These are phyloP conservation scores for Laguncularia racemosa DNA, from an alignment of 345 rosid species.

Conservation along the genomic window DNA sequence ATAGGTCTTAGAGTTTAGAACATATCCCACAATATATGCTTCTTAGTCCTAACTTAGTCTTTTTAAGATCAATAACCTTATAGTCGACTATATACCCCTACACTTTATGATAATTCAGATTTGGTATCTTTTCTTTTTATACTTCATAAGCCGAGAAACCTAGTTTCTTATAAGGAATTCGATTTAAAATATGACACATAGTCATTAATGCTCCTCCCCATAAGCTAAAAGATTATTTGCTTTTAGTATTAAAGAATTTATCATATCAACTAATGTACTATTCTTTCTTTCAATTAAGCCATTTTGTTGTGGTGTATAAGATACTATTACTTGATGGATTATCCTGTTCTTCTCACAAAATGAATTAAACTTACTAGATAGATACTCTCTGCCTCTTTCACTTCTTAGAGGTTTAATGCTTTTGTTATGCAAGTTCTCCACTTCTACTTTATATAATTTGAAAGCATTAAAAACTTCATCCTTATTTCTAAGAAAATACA, in stretches of 20 bases:
- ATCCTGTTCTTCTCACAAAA: slow-evolving; percentile 1
- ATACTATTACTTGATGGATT: neutral
- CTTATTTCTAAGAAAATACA: too few species aligned
- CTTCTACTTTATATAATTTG: too few species aligned
- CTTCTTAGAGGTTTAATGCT: too few species aligned
- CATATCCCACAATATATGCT: too few species aligned
- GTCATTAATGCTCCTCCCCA: slow-evolving; percentile 5
- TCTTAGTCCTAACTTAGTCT: too few species aligned
- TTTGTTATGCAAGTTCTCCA: too few species aligned
- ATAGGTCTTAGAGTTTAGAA: too few species aligned
- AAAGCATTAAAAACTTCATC: too few species aligned
- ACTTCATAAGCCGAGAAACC: slow-evolving; percentile 8
- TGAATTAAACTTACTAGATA: too few species aligned
- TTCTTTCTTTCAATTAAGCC: neutral
- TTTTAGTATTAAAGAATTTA: slow-evolving; percentile 5
- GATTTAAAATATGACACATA: slow-evolving; percentile 5
- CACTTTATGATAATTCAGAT: neutral
- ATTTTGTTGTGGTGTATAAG: slow-evolving; percentile 5
- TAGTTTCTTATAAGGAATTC: neutral
- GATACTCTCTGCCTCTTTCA: too few species aligned
- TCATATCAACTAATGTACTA: slow-evolving; percentile 2
- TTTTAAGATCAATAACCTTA: too few species aligned
- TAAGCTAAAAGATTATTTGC: neutral
- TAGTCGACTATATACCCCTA: too few species aligned
- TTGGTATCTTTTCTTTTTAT: slow-evolving; percentile 6